Conservation (phyloP, 225 moss, liverwort and hornwort genomes). For the Neckera pumila region DNA sequence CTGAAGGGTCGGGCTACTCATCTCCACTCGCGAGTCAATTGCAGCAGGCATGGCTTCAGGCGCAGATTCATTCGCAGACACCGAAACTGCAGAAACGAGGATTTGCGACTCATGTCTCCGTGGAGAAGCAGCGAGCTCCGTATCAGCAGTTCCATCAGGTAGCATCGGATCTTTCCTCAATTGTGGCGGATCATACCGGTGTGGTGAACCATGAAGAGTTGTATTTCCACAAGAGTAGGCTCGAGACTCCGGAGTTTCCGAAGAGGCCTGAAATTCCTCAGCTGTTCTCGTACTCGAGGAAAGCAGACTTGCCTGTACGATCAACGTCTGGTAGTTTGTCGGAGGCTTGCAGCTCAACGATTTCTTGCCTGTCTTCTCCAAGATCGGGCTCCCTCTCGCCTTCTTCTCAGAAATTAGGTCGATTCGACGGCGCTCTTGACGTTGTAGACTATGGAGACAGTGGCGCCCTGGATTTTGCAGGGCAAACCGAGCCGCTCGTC, state of each 20-base stretch:
- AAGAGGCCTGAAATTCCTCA: conserved; percentile 29
- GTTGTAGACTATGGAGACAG: not conserved
- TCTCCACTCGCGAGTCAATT: conserved; percentile 34
- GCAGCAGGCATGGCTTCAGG: conserved; percentile 54
- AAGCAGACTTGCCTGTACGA: conserved; percentile 28
- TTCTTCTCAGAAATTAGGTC: not conserved
- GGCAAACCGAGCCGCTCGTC: conserved; percentile 25
- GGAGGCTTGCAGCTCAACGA: not conserved
- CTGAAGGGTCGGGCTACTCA: conserved; percentile 9
- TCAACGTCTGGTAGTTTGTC: conserved; percentile 8
- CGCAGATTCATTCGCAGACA: conserved; percentile 36
- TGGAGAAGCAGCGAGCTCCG: conserved; percentile 8
- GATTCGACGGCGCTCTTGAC: not conserved
- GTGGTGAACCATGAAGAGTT: not conserved
- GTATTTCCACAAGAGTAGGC: conserved; percentile 41
- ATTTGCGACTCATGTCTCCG: conserved; percentile 3
- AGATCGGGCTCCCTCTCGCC: conserved; percentile 27
- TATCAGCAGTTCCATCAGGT: conserved; percentile 9
- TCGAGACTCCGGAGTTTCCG: conserved; percentile 25
- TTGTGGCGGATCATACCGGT: conserved; percentile 21
- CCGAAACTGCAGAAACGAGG: conserved; percentile 29
- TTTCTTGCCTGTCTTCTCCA: conserved; percentile 4
- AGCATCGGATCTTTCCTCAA: conserved; percentile 30
- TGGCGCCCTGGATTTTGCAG: conserved; percentile 18
- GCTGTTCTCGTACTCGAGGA: conserved; percentile 37